These are phyloP conservation scores for Trametes polyzona DNA, from an alignment of 1,284 basidiomycete species.

Conservation along the genomic window DNA sequence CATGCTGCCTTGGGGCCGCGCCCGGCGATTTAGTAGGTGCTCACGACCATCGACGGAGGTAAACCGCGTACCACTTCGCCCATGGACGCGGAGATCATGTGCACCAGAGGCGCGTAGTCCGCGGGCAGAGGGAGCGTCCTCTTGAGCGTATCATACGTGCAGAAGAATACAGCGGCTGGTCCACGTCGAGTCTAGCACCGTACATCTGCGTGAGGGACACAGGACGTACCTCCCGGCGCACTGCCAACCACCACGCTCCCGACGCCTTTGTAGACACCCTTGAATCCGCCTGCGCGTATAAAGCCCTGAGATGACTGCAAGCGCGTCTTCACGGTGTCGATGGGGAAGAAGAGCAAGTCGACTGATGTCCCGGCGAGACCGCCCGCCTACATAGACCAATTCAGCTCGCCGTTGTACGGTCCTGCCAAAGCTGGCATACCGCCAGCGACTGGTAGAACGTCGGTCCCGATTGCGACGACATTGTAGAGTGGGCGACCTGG, in stretches of 20 bases:
- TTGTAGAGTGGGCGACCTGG: not conserved
- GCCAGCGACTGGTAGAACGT: conserved; percentile 36
- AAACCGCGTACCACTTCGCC: conserved; percentile 76
- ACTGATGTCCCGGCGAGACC: conserved; percentile 88
- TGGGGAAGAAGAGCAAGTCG: conserved; percentile 94
- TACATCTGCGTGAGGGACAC: not conserved
- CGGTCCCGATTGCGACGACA: conserved; percentile 22
- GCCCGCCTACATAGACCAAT: conserved; percentile 62
- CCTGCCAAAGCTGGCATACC: conserved; percentile 21
- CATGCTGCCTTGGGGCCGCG: conserved; percentile 73
- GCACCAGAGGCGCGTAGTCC: conserved; percentile 69
- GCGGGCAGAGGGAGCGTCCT: conserved; percentile 62
- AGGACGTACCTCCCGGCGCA: conserved; percentile 85
- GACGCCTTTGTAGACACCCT: conserved; percentile 91
- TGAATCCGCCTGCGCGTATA: conserved; percentile 85
- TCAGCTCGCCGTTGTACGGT: not conserved
- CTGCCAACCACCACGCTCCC: conserved; percentile 96
- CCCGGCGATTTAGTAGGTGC: conserved; percentile 30
- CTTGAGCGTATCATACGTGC: conserved; percentile 92
- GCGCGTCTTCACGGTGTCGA: conserved; percentile 96
- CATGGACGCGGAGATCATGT: conserved; percentile 81
- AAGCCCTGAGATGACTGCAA: conserved; percentile 92
- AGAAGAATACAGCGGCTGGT: conserved; percentile 94
- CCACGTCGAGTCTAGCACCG: not conserved
- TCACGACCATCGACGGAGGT: conserved; percentile 17